Evolutionary conservation across 768 basidiomycete species (phyloP), one percentile per base, ranked within the genome.

Genomic region (Kwoniella newhampshirensis): DNA sequence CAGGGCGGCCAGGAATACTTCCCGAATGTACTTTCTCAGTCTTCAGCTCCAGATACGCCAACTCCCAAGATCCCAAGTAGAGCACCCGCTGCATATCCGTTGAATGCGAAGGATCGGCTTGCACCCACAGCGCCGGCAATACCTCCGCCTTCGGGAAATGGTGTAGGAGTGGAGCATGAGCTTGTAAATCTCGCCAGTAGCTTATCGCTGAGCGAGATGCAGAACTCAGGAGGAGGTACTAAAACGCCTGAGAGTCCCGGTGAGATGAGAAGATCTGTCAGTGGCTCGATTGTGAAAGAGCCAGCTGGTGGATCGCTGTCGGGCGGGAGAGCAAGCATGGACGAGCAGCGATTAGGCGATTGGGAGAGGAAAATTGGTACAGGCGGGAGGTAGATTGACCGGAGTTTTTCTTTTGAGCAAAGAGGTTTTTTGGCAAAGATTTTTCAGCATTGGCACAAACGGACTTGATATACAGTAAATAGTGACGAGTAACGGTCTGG

Each of bases 21-120:
- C 57, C 61, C 61, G 21, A 11, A 42, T n/a, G 48, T 52, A 25
- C 20, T 35, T 25, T 40, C 15, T 18, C 37, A 4, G 12, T 11
- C 20, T 25, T 27, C 28, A 20, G 27, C 52, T 2, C 59, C 54
- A 32, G 59, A 61, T n/a, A 51, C 54, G 18, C 59, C 59, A 11
- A 55, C 54, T 5, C 47, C 44, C 3, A 55, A 51, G 25, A 15
- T 59, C 3, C 13, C 32, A 13, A 32, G 32, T 13, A 36, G 51
- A 20, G 23, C 51, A 28, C 40, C 41, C 2, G 32, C 18, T 47
- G 32, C 21, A 40, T 13, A 20, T 18, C 36, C 47, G 7, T 18
- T 49, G 53, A 47, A 36, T 17, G 53, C 43, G 2, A 60, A 58
- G 41, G 67, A 68, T 37, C 30, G 67, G 44, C 47, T 68, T 23